Evolutionary conservation across 306 rosid species (phyloP), one percentile per base, ranked within the genome.

Genomic region (Prunus mongolica): DNA sequence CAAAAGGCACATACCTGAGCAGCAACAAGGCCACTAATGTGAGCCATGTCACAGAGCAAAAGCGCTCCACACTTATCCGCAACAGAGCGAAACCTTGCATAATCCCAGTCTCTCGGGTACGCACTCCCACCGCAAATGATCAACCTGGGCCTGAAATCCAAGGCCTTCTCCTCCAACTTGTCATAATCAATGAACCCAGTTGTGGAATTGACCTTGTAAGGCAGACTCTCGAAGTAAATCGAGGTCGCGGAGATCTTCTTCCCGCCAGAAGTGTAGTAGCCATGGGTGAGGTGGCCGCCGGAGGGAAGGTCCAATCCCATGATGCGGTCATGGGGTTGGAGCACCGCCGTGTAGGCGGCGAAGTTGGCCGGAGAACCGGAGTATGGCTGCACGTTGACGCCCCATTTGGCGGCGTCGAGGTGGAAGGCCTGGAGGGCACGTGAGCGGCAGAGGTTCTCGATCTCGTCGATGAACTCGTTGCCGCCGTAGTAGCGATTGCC

Each of bases 161-260:
- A 69, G 12, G 98, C 98, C 81, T 93, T 93, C 92, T 93, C 98
- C 75, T 93, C 98, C 82, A 93, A 76, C 82, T 77, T 91, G 3
- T 88, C 97, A 54, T 93, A 91, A 67, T 93, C 98, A 30, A 93
- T 87, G 66, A 44, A 89, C 1, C 98, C 98, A 8, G 96, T 87
- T 0, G 45, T 6, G 4, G 65, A 80, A 78, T 86, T 86, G 76
- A 93, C 97, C 91, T 93, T 93, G 78, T 91, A 93, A 0, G 98
- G 98, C 81, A 93, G 84, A 51, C 97, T 91, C 93, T 93, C 98
- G 64, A 93, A 93, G 86, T 93, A 93, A 72, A 93, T 93, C 46
- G 98, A 93, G 69, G 98, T 93, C 0, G 98, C 98, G 0, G 98
- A 93, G 83, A 93, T 93, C 88, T 93, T 93, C 92, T 93, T 93